Conservation (phyloP, 1,284 basidiomycete species). For the Austroboletus sp. region DNA sequence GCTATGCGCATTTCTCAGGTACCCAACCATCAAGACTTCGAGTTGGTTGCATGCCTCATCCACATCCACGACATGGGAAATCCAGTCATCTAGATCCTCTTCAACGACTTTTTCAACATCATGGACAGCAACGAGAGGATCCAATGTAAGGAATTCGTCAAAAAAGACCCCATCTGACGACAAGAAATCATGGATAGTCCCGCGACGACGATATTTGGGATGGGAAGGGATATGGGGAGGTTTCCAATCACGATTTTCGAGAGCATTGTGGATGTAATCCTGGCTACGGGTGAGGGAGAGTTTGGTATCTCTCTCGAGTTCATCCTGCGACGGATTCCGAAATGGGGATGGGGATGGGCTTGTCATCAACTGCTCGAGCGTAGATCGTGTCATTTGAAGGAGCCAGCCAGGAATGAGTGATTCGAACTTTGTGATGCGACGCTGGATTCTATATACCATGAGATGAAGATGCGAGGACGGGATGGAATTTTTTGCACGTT, state of each 20-base stretch:
- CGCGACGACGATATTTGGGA: background rate
- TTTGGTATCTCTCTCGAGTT: background rate
- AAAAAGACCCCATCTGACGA: constrained; percentile 5
- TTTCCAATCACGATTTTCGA: background rate
- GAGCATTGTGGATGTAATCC: background rate
- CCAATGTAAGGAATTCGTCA: too few relatives aligned
- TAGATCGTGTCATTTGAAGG: background rate
- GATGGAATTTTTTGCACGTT: too few relatives aligned
- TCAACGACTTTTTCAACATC: background rate
- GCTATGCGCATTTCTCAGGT: too few relatives aligned
- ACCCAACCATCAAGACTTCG: background rate
- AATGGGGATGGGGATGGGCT: background rate
- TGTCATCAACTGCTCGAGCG: too few relatives aligned
- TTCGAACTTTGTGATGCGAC: background rate
- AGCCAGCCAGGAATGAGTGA: background rate
- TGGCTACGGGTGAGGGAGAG: background rate
- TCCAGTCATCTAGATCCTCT: background rate
- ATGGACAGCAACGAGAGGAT: constrained; percentile 15
- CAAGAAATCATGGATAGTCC: constrained; percentile 10
- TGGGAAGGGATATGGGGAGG: background rate
- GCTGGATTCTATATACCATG: background rate
- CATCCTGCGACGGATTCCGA: background rate
- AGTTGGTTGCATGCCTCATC: background rate
- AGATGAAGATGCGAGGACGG: background rate
- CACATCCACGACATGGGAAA: background rate